Conservation (phyloP, 768 basidiomycete genomes). For the Mycena epipterygia region DNA sequence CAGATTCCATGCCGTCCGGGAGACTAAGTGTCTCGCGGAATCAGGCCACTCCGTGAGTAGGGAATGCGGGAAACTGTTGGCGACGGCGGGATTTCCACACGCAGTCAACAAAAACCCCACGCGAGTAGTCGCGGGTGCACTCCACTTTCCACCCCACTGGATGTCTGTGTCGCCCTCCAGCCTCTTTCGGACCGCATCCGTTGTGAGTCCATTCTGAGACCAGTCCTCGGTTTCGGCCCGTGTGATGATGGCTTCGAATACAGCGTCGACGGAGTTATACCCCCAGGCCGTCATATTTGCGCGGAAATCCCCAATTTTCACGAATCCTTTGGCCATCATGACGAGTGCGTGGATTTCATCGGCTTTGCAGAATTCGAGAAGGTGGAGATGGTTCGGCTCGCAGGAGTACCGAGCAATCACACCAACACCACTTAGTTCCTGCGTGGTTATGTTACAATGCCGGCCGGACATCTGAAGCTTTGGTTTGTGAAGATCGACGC, state of each 20-base stretch:
- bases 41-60: background rate
- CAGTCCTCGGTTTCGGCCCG: background rate
- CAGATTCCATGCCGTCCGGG: background rate
- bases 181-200: background rate
- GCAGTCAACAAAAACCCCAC: background rate
- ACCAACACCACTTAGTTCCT: slow-evolving; percentile 1
- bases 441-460: slow-evolving; percentile 12
- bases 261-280: slow-evolving; percentile 8
- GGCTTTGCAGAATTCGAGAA: background rate
- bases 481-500: background rate
- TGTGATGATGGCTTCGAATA: background rate
- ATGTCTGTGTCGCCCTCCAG: no score
- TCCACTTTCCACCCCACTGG: slow-evolving; percentile 2
- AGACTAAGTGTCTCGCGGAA: background rate
- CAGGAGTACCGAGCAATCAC: background rate
- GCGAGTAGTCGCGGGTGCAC: background rate
- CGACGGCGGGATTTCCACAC: slow-evolving; percentile 17
- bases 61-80: slow-evolving; percentile 13
- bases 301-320: background rate
- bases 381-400: background rate
- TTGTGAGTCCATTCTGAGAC: background rate
- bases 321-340: background rate
- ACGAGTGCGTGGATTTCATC: background rate
- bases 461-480: background rate
- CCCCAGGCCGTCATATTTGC: slow-evolving; percentile 18